Percentiles rank a stretch among this genome's conserved stretches.
These are phyloP conservation scores for Carallia pectinifolia DNA, from an alignment of 345 rosid genomes.

Conservation along the genomic window DNA sequence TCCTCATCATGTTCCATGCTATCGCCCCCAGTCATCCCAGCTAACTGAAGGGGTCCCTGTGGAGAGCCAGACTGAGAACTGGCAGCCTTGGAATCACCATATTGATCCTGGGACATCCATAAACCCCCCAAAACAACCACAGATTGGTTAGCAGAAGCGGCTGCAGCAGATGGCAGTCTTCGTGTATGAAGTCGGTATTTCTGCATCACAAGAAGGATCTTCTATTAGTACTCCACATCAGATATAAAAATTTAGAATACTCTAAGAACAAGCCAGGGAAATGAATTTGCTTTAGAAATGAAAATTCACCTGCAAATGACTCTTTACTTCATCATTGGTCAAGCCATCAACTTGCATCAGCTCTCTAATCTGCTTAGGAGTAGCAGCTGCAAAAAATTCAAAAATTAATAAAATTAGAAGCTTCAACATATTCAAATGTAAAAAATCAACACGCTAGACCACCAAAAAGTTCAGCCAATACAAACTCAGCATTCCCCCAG, in stretches of 20 bases:
- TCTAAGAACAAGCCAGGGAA: background rate
- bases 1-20: slow-evolving; percentile 81
- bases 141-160: slow-evolving; percentile 47
- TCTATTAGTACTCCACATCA: slow-evolving; percentile 10
- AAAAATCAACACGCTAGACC: background rate
- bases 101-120: slow-evolving; percentile 57
- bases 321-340: slow-evolving; percentile 97
- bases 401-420: background rate
- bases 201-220: slow-evolving; percentile 38
- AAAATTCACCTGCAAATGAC: slow-evolving; percentile 81
- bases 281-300: background rate
- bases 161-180: slow-evolving; percentile 36
- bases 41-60: slow-evolving; percentile 75
- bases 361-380: slow-evolving; percentile 95
- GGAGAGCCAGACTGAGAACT: slow-evolving; percentile 69
- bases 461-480: background rate
- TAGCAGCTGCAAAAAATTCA: slow-evolving; percentile 62
- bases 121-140: slow-evolving; percentile 53
- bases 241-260: background rate
- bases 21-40: slow-evolving; percentile 53
- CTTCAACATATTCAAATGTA: background rate
- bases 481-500: background rate
- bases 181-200: slow-evolving; percentile 75
- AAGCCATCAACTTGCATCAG: slow-evolving; percentile 94
- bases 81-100: slow-evolving; percentile 50